Percentiles rank a stretch among this genome's conserved stretches.
phyloP scores from a whole-genome alignment of 2,329 filamentous ascomycete genomes.

The Huntiella omanensis region DNA sequence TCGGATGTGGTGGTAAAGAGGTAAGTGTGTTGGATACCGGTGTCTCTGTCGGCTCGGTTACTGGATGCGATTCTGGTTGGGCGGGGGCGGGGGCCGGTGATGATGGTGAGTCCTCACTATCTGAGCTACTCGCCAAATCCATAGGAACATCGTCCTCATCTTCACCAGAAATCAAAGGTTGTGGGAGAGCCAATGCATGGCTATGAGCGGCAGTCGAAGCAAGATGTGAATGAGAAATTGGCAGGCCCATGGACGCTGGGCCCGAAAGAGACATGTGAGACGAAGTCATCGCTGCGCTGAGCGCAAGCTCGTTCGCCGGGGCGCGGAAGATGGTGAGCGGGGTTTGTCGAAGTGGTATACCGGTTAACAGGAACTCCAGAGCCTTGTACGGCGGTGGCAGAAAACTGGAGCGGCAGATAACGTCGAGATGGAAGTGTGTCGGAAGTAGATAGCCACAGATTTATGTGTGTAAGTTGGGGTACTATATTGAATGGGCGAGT shows the following conservation, averaged over 20 bases:
- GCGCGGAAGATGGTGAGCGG: not conserved
- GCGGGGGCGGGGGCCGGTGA: not conserved
- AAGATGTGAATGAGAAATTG: conserved; percentile 6
- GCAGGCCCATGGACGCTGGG: conserved; percentile 3
- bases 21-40: not conserved
- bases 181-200: not conserved
- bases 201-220: not conserved
- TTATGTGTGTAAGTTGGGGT: not conserved
- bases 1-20: not conserved
- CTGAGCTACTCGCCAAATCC: conserved; percentile 2
- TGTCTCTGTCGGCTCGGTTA: not conserved
- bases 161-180: not conserved
- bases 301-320: conserved; percentile 10
- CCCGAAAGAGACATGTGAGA: conserved; percentile 10
- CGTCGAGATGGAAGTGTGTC: not conserved
- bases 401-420: not conserved
- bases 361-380: no score
- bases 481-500: not conserved
- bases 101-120: not conserved
- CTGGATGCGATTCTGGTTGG: not conserved
- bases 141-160: conserved; percentile 8
- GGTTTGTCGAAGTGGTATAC: no score
- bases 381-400: no score
- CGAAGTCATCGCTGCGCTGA: conserved; percentile 11
- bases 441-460: not conserved